Conservation (phyloP, 208 protist genomes). For the Entamoeba nuttalli region DNA sequence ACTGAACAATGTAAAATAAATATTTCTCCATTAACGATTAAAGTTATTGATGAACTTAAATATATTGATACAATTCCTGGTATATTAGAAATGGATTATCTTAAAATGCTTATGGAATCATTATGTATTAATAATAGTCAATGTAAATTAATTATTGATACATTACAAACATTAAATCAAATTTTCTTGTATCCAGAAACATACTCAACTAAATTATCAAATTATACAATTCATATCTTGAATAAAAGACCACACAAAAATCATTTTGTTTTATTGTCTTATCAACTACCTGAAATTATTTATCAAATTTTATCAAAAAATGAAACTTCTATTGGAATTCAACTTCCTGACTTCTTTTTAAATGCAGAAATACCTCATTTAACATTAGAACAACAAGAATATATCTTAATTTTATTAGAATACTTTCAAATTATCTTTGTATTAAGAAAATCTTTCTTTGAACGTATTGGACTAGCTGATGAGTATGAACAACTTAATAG, state of each 20-base stretch:
- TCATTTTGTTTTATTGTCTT: neutral
- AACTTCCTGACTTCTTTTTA: neutral
- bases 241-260: neutral
- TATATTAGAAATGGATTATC: neutral
- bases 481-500: neutral
- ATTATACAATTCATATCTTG: neutral
- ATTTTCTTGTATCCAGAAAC: neutral
- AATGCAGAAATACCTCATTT: neutral
- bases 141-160: neutral
- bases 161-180: neutral
- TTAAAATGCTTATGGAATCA: neutral
- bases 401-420: neutral
- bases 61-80: neutral
- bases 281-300: neutral
- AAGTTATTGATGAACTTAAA: neutral
- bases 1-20: neutral
- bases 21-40: neutral
- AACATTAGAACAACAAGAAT: neutral
- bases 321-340: neutral
- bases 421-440: neutral
- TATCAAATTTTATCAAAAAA: neutral
- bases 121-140: neutral
- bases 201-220: neutral
- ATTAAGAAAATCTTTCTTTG: neutral
- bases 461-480: neutral